phyloP scores from a whole-genome alignment of 2,329 filamentous ascomycete species.

The Dothideomycetes sp. region DNA sequence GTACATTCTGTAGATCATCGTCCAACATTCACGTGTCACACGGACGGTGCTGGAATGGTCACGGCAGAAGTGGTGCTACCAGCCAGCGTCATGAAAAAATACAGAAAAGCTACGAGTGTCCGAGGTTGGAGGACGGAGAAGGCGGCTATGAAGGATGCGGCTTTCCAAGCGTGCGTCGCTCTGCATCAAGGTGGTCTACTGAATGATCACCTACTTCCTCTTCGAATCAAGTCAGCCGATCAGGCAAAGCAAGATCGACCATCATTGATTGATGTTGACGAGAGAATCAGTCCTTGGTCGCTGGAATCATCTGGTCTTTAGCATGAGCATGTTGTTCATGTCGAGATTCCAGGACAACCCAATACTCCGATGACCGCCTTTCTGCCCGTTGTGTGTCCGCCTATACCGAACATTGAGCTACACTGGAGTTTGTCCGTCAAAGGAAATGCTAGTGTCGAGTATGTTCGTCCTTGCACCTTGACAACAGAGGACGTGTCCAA shows the following conservation, averaged over 20 bases:
- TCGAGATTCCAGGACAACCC: conserved; percentile 4
- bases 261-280: conserved; percentile 18
- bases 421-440: conserved; percentile 20
- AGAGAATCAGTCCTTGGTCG: conserved; percentile 7
- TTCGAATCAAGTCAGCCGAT: conserved; percentile 22
- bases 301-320: background rate
- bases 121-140: conserved; percentile 64
- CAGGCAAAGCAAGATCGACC: conserved; percentile 20
- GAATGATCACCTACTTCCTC: conserved; percentile 68
- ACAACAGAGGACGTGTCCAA: background rate
- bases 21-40: conserved; percentile 56
- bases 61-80: conserved; percentile 62
- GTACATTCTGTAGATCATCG: conserved; percentile 53
- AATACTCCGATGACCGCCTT: conserved; percentile 16
- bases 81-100: conserved; percentile 50
- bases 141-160: conserved; percentile 69
- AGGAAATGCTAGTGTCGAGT: background rate
- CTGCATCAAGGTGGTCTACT: conserved; percentile 64
- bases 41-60: conserved; percentile 26
- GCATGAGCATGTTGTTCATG: conserved; percentile 3
- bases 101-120: conserved; percentile 31
- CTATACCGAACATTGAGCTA: conserved; percentile 15
- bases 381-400: conserved; percentile 15
- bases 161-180: conserved; percentile 66
- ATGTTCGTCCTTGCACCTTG: background rate